Conservation (phyloP, 78 protist species). For the Planoprotostelium fungivorum region DNA sequence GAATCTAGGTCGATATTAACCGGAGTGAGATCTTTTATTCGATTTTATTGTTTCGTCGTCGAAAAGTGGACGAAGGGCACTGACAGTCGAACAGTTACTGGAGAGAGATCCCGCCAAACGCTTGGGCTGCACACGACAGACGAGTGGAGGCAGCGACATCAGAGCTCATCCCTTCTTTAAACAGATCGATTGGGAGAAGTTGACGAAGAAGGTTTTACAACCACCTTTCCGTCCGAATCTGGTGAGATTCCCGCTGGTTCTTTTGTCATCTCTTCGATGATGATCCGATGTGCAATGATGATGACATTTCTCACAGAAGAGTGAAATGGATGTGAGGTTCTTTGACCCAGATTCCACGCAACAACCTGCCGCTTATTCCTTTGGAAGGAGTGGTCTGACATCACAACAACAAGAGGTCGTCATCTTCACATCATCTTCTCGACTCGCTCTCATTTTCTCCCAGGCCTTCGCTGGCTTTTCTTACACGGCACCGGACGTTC, state of each 20-base stretch:
- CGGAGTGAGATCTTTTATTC: neutral
- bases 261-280: neutral
- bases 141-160: conserved; percentile 49
- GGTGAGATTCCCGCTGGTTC: neutral
- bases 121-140: neutral
- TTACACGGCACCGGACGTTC: neutral
- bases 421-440: neutral
- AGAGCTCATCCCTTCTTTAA: conserved; percentile 59
- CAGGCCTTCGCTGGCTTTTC: neutral
- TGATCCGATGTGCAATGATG: no score
- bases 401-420: neutral
- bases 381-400: neutral
- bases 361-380: neutral
- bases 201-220: conserved; percentile 51
- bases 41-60: neutral
- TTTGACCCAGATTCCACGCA: neutral
- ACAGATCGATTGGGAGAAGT: conserved; percentile 67
- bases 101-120: conserved; percentile 60
- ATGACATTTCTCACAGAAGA: neutral
- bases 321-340: neutral
- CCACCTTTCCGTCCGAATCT: conserved; percentile 72
- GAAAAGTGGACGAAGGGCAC: no score
- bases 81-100: conserved; percentile 21
- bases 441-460: neutral
- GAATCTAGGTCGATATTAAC: conserved; percentile 26